Evolutionary conservation across 75 land plant genomes (phyloP).

Genomic region (Selaginella moellendorffii): DNA sequence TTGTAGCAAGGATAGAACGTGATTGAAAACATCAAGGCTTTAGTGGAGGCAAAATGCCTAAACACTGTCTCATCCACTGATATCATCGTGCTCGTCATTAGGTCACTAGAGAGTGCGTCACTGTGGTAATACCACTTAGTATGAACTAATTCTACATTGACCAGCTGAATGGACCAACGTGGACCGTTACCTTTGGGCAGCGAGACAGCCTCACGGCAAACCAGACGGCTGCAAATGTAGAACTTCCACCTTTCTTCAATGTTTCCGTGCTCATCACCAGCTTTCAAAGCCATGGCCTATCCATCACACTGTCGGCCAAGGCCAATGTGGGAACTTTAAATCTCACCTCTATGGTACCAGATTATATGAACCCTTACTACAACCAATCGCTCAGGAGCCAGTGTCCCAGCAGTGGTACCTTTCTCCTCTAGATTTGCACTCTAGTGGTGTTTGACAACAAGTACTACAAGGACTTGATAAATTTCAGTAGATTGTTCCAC

Average conservation of each 20-base stretch:
- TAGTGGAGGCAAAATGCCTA: neutral
- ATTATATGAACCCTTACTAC: neutral
- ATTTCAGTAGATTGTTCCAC: neutral
- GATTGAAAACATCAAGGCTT: too few relatives aligned
- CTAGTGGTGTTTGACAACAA: neutral
- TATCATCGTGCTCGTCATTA: neutral
- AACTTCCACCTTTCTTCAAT: constrained; percentile 24
- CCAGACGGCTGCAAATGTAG: constrained; percentile 17
- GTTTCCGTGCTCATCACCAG: constrained; percentile 10
- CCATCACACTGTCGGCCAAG: constrained; percentile 13
- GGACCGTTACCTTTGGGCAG: constrained; percentile 30
- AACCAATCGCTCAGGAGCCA: neutral
- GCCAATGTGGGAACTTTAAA: neutral
- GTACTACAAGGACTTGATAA: neutral
- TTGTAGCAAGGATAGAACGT: too few relatives aligned
- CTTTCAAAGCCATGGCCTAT: constrained; percentile 24
- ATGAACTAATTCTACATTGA: neutral
- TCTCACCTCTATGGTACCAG: neutral
- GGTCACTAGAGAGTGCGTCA: neutral
- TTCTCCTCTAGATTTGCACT: neutral
- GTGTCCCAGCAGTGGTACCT: neutral
- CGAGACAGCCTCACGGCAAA: constrained; percentile 35
- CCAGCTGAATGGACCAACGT: constrained; percentile 38
- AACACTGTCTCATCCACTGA: neutral
- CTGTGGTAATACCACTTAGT: too few relatives aligned